Evolutionary conservation across 1,284 basidiomycete genomes (phyloP).

Genomic region (Microbotryum lychnidis-dioicae): DNA sequence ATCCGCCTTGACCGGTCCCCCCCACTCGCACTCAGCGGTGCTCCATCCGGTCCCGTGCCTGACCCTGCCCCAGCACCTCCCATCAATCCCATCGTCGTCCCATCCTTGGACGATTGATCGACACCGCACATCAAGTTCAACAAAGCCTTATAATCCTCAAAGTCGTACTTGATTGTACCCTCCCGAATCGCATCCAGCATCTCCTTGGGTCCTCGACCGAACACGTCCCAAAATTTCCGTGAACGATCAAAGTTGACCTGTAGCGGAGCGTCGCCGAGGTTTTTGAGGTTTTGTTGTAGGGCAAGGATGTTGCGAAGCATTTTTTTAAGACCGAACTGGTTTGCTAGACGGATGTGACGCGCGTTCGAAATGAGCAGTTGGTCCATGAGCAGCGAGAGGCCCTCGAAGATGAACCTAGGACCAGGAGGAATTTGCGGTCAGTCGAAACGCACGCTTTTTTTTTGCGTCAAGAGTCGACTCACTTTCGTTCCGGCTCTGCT

Average conservation of each 20-base stretch:
- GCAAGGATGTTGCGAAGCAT: constrained; percentile 84
- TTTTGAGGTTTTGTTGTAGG: constrained; percentile 84
- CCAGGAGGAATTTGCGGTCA: not conserved
- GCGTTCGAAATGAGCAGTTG: constrained; percentile 69
- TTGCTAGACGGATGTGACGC: constrained; percentile 61
- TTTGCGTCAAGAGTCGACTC: constrained; percentile 37
- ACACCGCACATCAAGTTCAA: constrained; percentile 77
- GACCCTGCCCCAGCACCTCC: not conserved
- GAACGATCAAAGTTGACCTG: constrained; percentile 65
- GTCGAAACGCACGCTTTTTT: not conserved
- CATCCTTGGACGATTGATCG: constrained; percentile 45
- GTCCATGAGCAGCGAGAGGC: constrained; percentile 80
- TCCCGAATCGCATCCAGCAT: constrained; percentile 62
- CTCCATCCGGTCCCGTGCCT: constrained; percentile 1
- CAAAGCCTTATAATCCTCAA: constrained; percentile 86
- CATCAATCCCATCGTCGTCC: not conserved
- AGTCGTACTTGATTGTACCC: constrained; percentile 52
- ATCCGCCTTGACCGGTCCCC: constrained; percentile 26
- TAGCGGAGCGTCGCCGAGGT: constrained; percentile 53
- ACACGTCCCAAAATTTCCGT: constrained; percentile 73
- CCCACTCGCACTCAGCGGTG: constrained; percentile 30
- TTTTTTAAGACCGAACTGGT: constrained; percentile 73
- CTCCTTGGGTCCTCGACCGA: constrained; percentile 62
- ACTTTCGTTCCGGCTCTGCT: constrained; percentile 60
- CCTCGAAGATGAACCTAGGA: constrained; percentile 72